Evolutionary conservation across 331 rosid genomes (phyloP), one percentile per base, ranked within the genome.

Genomic region (Pyrus hybrid): DNA sequence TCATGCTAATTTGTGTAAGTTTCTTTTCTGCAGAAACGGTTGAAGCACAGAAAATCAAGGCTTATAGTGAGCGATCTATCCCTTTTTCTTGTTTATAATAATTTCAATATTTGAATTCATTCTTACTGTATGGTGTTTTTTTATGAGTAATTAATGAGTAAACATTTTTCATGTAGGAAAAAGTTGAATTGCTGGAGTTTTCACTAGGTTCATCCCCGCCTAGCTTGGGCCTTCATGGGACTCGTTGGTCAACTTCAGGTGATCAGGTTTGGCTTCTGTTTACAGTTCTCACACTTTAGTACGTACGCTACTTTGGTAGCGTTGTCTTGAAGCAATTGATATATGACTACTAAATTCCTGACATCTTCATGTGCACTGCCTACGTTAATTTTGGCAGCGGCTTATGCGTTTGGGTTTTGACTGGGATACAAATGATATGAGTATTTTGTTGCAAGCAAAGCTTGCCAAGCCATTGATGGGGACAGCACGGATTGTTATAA

Each of bases 361-460:
- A 76, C 71, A 76, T 67, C 60, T 79, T 82, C 67, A 71, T 79
- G 47, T 60, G 51, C 54, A 73, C 43, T 77, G 49, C 26, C 54
- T 90, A 16, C 80, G 57, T 77, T 70, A 49, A 45, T 83, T 80
- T 77, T 83, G 67, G 65, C 96, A 95, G 99, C 69, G 83, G 83
- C 73, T 95, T 72, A 80, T 95, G 90, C 91, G 81, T 80, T 68
- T 95, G 69, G 89, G 92, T 58, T 87, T 92, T 61, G 98, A 92
- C 83, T 95, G 99, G 99, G 96, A 95, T 78, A 90, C 99, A 70
- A 83, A 80, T 71, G 99, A 92, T 67, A 88, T 95, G 96, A 92
- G 98, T 66, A 87, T 92, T 86, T 76, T 95, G 86, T 65, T 95
- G 84, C 95, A 83, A 53, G 99, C 98, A 8, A 95, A 92, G 86